Conservation (phyloP, 192 early-diverging fungal species). For the Polychytrium aggregatum region DNA sequence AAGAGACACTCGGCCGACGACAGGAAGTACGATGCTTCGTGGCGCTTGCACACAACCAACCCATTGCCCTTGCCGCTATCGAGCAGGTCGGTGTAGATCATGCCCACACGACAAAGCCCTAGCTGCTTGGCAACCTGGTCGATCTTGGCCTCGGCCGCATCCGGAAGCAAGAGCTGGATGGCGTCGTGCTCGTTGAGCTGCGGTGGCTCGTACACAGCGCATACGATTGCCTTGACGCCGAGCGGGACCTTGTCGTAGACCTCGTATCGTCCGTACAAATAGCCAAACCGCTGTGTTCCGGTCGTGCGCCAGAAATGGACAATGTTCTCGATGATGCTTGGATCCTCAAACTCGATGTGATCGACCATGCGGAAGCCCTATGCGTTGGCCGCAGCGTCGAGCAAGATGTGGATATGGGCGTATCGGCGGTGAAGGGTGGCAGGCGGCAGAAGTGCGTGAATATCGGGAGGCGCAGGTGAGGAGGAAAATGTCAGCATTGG, state of each 20-base stretch:
- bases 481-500: too few relatives aligned
- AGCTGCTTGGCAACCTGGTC: constrained; percentile 23
- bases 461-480: too few relatives aligned
- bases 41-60: constrained; percentile 78
- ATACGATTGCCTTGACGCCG: constrained; percentile 92
- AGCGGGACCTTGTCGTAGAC: constrained; percentile 83
- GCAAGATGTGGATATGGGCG: too few relatives aligned
- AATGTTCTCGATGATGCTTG: constrained; percentile 69
- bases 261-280: constrained; percentile 86
- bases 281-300: constrained; percentile 86
- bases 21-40: constrained; percentile 86
- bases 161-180: constrained; percentile 35
- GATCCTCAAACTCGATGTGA: constrained; percentile 86
- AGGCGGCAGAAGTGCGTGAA: too few relatives aligned
- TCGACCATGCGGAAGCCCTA: constrained; percentile 91
- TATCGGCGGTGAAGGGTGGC: too few relatives aligned
- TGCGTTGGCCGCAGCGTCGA: too few relatives aligned
- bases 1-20: constrained; percentile 81
- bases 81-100: constrained; percentile 86
- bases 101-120: constrained; percentile 55
- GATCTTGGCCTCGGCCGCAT: constrained; percentile 17
- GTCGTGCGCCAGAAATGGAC: constrained; percentile 78
- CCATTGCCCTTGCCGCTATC: constrained; percentile 70
- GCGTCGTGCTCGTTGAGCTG: constrained; percentile 73
- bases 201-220: constrained; percentile 86